Percentiles rank a stretch among this genome's conserved stretches.
Conservation (phyloP, 495 filamentous ascomycete genomes). For the Penicillium pancosmium region DNA sequence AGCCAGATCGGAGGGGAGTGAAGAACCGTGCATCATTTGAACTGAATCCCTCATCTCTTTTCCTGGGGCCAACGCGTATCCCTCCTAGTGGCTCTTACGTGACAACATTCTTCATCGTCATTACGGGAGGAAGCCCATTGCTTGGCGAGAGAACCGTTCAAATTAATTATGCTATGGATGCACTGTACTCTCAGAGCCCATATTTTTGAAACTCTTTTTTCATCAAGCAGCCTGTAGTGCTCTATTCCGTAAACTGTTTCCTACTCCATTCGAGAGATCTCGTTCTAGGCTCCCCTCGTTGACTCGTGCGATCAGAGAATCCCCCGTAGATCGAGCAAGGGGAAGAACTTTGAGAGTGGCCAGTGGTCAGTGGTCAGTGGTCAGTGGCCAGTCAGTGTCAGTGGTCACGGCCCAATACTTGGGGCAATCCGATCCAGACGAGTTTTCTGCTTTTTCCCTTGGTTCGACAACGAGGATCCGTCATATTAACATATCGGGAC, state of each 20-base stretch:
- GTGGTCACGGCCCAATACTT: background rate
- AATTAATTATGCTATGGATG: too few relatives aligned
- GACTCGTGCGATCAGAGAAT: background rate
- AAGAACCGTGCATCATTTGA: slow-evolving; percentile 5
- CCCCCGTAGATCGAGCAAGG: slow-evolving; percentile 13
- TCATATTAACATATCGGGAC: slow-evolving; percentile 55
- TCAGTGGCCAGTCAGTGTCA: too few relatives aligned
- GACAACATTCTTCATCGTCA: slow-evolving; percentile 28
- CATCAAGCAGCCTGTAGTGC: too few relatives aligned
- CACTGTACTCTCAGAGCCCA: too few relatives aligned
- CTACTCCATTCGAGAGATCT: background rate
- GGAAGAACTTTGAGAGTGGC: slow-evolving; percentile 6
- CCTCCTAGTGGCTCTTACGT: slow-evolving; percentile 14
- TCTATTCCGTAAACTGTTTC: too few relatives aligned
- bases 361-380: too few relatives aligned
- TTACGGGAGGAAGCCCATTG: background rate
- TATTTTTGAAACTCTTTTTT: too few relatives aligned
- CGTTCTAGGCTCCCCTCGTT: background rate
- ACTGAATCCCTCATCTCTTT: background rate
- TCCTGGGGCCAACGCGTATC: slow-evolving; percentile 10
- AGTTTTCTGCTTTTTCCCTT: slow-evolving; percentile 27
- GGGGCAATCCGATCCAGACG: background rate
- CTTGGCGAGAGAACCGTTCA: background rate
- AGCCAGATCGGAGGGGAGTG: slow-evolving; percentile 5
- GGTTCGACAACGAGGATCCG: slow-evolving; percentile 46